Evolutionary conservation across 139 green algal genomes (phyloP).

Genomic region (Pedinophyceae sp.): DNA sequence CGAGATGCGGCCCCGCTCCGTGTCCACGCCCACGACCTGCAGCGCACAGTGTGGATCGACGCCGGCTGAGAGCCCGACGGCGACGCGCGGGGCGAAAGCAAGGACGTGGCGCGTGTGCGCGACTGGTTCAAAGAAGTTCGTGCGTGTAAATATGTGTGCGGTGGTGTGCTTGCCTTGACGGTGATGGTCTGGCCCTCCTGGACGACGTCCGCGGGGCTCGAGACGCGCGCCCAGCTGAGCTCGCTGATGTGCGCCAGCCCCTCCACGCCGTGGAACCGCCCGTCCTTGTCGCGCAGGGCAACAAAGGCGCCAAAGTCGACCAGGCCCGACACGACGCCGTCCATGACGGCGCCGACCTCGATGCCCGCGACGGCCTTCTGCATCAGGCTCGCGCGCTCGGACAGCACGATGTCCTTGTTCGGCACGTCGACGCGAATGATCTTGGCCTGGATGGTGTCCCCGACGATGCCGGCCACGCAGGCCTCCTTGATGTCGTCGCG

Average conservation of each 20-base stretch:
- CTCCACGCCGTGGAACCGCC: constrained; percentile 13
- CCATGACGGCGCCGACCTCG: constrained; percentile 16
- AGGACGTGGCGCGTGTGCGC: too few species aligned
- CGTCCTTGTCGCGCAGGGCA: constrained; percentile 12
- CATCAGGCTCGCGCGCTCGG: constrained; percentile 25
- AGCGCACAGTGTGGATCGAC: too few species aligned
- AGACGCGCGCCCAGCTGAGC: constrained; percentile 26
- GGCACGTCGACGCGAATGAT: constrained; percentile 21
- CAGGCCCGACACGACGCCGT: constrained; percentile 19
- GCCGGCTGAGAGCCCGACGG: too few species aligned
- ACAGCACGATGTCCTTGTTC: constrained; percentile 20
- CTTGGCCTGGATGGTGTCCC: constrained; percentile 16
- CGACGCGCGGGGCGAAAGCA: too few species aligned
- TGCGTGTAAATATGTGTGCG: too few species aligned
- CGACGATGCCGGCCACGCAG: constrained; percentile 5
- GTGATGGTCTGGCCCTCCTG: constrained; percentile 8
- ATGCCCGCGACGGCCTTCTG: constrained; percentile 15
- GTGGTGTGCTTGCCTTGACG: too few species aligned
- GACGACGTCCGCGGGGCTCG: constrained; percentile 15
- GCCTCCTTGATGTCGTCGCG: not conserved
- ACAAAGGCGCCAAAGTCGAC: constrained; percentile 38
- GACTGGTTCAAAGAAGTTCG: too few species aligned
- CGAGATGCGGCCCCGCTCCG: constrained; percentile 5
- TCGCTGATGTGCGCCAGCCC: constrained; percentile 34
- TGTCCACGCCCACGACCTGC: constrained; percentile 14